A percentile compares a stretch with the other conserved stretches of the same genome.
phyloP scores from a whole-genome alignment of 345 rosid species.

The Limnanthes douglasii region DNA sequence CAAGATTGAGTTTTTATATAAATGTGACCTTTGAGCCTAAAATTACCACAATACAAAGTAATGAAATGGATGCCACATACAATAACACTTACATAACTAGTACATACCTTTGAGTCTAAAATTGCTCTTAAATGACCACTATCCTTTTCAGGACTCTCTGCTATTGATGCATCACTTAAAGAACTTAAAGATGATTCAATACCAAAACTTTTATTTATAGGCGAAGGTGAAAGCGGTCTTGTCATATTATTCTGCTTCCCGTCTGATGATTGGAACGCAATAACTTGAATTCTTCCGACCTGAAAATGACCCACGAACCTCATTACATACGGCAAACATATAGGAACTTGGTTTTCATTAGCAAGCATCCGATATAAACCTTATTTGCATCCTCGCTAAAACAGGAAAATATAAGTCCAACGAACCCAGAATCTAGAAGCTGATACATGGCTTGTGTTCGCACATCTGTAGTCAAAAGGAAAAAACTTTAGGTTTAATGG shows the following conservation, averaged over 20 bases:
- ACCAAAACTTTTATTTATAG: constrained; percentile 34
- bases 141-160: constrained; percentile 41
- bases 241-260: constrained; percentile 48
- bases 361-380: constrained; percentile 21
- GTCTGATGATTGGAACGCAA: constrained; percentile 93
- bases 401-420: constrained; percentile 93
- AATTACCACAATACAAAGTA: too few relatives aligned
- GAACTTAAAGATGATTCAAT: constrained; percentile 74
- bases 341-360: background rate
- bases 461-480: constrained; percentile 59
- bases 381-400: constrained; percentile 82
- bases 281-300: constrained; percentile 97
- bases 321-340: background rate
- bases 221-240: constrained; percentile 31
- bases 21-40: too few relatives aligned
- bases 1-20: too few relatives aligned
- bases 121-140: constrained; percentile 47
- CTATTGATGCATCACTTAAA: constrained; percentile 35
- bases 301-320: constrained; percentile 17
- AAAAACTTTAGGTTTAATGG: too few relatives aligned
- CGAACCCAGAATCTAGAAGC: constrained; percentile 89
- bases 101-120: constrained; percentile 40
- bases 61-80: too few relatives aligned
- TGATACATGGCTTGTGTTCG: constrained; percentile 99
- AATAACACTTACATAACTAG: too few relatives aligned